These are phyloP conservation scores for Lactarius hengduanensis DNA, from an alignment of 768 basidiomycete genomes.

Conservation along the genomic window DNA sequence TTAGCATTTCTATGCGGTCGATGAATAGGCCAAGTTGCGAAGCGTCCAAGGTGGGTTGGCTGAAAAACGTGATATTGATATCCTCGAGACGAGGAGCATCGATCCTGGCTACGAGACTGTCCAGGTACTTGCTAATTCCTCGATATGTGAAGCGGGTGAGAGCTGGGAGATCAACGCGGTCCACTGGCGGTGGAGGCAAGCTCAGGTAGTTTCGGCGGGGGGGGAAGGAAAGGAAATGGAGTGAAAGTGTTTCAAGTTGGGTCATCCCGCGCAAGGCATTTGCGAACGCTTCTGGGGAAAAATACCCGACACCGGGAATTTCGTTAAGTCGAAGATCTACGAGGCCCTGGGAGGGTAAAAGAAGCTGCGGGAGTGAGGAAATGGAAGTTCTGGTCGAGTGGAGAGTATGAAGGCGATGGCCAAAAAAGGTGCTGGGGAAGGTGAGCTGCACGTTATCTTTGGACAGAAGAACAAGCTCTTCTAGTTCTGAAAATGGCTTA, in stretches of 20 bases:
- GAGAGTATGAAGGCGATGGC: not conserved
- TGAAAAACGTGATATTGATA: not conserved
- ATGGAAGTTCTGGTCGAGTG: not conserved
- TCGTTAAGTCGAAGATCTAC: not conserved
- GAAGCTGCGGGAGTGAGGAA: not conserved
- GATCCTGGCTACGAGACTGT: not conserved
- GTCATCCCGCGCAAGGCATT: not conserved
- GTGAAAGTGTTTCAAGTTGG: not conserved
- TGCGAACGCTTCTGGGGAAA: not conserved
- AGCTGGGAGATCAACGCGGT: not conserved
- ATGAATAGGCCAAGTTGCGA: not conserved
- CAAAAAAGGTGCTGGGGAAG: not conserved
- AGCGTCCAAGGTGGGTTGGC: not conserved
- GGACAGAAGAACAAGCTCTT: not conserved
- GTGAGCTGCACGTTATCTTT: not conserved
- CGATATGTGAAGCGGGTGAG: not conserved
- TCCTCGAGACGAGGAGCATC: not conserved
- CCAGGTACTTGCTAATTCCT: not conserved
- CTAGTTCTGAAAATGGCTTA: not conserved
- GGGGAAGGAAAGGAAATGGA: not conserved
- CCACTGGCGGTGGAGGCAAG: not conserved
- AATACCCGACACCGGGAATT: not conserved
- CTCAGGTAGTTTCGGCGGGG: not conserved
- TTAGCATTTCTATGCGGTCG: not conserved
- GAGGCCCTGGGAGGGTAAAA: not conserved